Conservation (phyloP, 2,329 filamentous ascomycete species). For the Aureobasidium sp. region DNA sequence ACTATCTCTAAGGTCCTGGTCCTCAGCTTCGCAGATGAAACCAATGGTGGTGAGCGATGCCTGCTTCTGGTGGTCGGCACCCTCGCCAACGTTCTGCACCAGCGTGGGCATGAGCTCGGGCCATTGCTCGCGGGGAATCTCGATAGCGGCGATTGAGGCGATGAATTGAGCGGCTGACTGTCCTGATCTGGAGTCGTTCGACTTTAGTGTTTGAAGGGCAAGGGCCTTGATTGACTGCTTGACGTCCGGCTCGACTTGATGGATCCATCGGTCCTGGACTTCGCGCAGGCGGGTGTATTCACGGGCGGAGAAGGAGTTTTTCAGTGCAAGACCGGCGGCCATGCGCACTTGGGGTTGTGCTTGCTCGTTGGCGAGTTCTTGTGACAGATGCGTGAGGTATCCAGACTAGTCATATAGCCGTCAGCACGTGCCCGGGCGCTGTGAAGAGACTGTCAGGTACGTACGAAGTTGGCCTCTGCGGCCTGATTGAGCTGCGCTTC, state of each 20-base stretch:
- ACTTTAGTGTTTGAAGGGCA: conserved; percentile 78
- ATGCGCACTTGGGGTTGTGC: conserved; percentile 78
- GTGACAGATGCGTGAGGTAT: conserved; percentile 87
- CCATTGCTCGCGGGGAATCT: conserved; percentile 91
- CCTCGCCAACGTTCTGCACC: conserved; percentile 86
- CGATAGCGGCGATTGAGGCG: conserved; percentile 87
- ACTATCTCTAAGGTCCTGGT: conserved; percentile 72
- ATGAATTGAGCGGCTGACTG: conserved; percentile 91
- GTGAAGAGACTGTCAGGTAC: conserved; percentile 34
- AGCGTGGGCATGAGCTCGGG: conserved; percentile 78
- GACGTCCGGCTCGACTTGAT: conserved; percentile 69
- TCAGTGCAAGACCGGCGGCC: conserved; percentile 90
- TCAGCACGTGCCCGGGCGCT: conserved; percentile 22
- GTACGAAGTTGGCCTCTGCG: conserved; percentile 90
- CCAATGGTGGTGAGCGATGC: conserved; percentile 92
- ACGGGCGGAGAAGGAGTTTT: conserved; percentile 95
- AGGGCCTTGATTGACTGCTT: conserved; percentile 84
- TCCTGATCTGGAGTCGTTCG: conserved; percentile 72
- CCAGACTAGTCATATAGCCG: conserved; percentile 54
- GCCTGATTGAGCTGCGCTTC: conserved; percentile 92
- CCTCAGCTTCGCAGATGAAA: conserved; percentile 95
- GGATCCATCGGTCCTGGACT: conserved; percentile 88
- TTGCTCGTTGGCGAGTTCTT: conserved; percentile 86
- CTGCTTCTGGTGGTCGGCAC: conserved; percentile 83
- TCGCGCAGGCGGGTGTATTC: conserved; percentile 80